Conservation (phyloP, 495 filamentous ascomycete species). For the Talaromyces thailandensis region DNA sequence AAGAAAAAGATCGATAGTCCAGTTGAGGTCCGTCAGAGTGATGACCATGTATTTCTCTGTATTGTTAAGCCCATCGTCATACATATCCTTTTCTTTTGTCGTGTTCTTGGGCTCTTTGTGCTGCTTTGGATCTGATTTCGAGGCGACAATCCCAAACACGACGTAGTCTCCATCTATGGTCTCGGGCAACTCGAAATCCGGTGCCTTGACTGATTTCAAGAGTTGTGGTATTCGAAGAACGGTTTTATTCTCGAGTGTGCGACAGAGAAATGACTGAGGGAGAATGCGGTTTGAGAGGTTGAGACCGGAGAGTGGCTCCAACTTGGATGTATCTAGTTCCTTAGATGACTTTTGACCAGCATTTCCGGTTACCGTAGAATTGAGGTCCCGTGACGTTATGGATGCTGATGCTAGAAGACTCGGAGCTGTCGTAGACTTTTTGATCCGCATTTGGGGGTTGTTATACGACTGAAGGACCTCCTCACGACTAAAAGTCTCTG, state of each 20-base stretch:
- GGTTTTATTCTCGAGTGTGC: slow-evolving; percentile 67
- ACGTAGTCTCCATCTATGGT: slow-evolving; percentile 80
- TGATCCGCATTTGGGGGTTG: slow-evolving; percentile 20
- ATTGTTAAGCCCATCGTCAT: slow-evolving; percentile 46
- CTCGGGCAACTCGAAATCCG: slow-evolving; percentile 79
- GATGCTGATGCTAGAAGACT: slow-evolving; percentile 23
- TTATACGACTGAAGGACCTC: slow-evolving; percentile 48
- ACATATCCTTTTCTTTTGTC: slow-evolving; percentile 33
- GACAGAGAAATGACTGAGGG: slow-evolving; percentile 66
- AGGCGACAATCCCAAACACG: slow-evolving; percentile 76
- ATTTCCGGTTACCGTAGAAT: slow-evolving; percentile 3
- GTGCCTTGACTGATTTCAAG: slow-evolving; percentile 69
- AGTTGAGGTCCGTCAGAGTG: slow-evolving; percentile 77
- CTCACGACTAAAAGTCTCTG: slow-evolving; percentile 49
- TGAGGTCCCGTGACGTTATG: background rate
- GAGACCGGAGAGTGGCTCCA: slow-evolving; percentile 78
- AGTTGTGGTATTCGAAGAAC: slow-evolving; percentile 74
- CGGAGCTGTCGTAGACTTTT: slow-evolving; percentile 46
- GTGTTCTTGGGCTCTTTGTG: slow-evolving; percentile 48
- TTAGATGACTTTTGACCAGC: slow-evolving; percentile 6
- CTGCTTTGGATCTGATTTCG: slow-evolving; percentile 70
- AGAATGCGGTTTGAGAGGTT: slow-evolving; percentile 83
- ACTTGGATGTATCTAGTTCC: slow-evolving; percentile 40
- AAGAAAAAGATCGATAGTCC: slow-evolving; percentile 84
- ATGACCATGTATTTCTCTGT: slow-evolving; percentile 85